Conservation (phyloP, 805 yeast genomes). For the Sungouiella thailandica region DNA sequence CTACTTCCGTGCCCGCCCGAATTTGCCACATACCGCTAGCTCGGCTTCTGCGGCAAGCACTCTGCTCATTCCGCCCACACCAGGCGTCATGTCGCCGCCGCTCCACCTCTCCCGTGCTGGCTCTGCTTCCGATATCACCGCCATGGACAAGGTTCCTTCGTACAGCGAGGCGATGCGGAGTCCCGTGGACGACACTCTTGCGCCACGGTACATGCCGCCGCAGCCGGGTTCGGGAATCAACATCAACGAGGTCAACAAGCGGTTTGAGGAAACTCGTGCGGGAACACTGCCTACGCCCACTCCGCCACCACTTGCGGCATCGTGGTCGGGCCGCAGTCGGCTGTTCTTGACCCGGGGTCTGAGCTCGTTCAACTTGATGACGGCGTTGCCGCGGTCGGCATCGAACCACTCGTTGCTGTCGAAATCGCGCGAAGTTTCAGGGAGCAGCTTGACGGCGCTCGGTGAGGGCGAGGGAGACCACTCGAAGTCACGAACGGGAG, state of each 20-base stretch:
- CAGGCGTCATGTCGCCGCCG: constrained; percentile 50
- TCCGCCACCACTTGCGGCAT: constrained; percentile 2
- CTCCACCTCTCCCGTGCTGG: constrained; percentile 55
- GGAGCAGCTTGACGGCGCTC: constrained; percentile 14
- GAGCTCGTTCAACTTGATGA: constrained; percentile 21
- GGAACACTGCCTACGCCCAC: constrained; percentile 2
- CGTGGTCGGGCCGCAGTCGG: constrained; percentile 11
- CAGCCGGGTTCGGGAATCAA: constrained; percentile 36
- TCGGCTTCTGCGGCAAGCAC: background rate
- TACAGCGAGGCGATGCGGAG: constrained; percentile 72
- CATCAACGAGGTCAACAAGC: constrained; percentile 24
- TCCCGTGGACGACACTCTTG: constrained; percentile 46
- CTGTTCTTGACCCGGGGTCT: constrained; percentile 23
- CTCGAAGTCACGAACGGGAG: constrained; percentile 1
- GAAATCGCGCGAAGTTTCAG: constrained; percentile 70
- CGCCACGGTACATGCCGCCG: constrained; percentile 70
- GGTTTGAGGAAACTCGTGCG: constrained; percentile 20
- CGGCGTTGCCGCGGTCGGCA: constrained; percentile 15
- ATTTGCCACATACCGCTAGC: background rate
- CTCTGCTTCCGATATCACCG: constrained; percentile 33
- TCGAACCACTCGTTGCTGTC: constrained; percentile 52
- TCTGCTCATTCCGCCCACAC: constrained; percentile 13
- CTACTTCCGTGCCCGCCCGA: constrained; percentile 25
- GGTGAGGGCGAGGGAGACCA: constrained; percentile 1
- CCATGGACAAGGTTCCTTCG: constrained; percentile 72